Conservation (phyloP, 257 asterid species). For the Sherardia arvensis region DNA sequence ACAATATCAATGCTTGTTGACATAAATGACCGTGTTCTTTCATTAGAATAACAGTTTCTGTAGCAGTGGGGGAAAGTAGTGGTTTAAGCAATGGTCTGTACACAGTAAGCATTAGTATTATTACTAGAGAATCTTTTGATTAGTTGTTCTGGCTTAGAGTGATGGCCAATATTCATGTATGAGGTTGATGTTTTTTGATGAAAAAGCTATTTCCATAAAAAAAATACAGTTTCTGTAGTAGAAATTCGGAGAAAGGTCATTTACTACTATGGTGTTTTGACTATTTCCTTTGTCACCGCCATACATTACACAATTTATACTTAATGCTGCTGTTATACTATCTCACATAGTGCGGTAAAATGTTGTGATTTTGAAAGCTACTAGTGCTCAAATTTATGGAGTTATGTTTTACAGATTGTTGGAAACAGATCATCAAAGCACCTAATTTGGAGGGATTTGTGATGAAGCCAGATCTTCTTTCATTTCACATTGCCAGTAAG, state of each 20-base stretch:
- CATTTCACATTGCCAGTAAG: slow-evolving; percentile 92
- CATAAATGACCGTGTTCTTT: not conserved
- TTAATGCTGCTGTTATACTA: not conserved
- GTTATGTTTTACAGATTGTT: slow-evolving; percentile 49
- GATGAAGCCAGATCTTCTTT: slow-evolving; percentile 81
- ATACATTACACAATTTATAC: not conserved
- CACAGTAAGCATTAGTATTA: no score
- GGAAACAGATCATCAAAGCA: slow-evolving; percentile 77
- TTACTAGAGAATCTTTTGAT: no score
- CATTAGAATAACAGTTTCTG: no score
- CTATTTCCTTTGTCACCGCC: not conserved
- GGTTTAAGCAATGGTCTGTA: no score
- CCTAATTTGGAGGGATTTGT: slow-evolving; percentile 75
- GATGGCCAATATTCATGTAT: no score
- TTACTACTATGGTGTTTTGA: not conserved
- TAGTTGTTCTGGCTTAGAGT: no score
- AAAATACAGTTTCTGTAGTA: no score
- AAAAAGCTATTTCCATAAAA: no score
- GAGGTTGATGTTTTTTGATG: no score
- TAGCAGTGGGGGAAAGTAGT: no score
- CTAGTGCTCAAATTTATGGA: not conserved
- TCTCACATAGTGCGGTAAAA: not conserved
- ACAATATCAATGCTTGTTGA: not conserved
- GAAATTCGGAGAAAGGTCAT: not conserved
- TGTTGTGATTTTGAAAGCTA: not conserved